Percentiles rank a stretch among this genome's conserved stretches.
Evolutionary conservation across 441 rosid genomes (phyloP).

Genomic region (Pelargonium australe): DNA sequence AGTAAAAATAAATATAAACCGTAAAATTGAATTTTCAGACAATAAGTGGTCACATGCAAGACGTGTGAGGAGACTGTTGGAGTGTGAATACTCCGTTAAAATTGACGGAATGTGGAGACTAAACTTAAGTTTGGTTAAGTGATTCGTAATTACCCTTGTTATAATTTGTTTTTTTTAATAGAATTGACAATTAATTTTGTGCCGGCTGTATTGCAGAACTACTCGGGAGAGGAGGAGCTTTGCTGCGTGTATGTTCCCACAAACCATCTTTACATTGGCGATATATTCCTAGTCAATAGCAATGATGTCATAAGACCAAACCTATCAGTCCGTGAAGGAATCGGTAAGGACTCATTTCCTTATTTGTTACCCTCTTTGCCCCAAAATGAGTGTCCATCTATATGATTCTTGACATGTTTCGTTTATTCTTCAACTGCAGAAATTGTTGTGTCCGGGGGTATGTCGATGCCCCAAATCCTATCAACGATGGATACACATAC

Average conservation of each 20-base stretch:
- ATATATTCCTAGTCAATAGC: slow-evolving; percentile 70
- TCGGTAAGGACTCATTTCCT: slow-evolving; percentile 47
- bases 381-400: neutral
- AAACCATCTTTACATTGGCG: slow-evolving; percentile 31
- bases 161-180: too few species aligned
- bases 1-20: too few species aligned
- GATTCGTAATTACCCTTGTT: too few species aligned
- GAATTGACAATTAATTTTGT: too few species aligned
- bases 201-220: too few species aligned
- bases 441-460: slow-evolving; percentile 91
- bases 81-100: too few species aligned
- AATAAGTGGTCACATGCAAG: too few species aligned
- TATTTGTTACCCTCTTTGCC: neutral
- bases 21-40: too few species aligned
- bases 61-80: too few species aligned
- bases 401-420: neutral
- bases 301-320: slow-evolving; percentile 91
- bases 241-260: slow-evolving; percentile 96
- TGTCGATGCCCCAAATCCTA: slow-evolving; percentile 95
- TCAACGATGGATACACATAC: slow-evolving; percentile 47
- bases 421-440: slow-evolving; percentile 45
- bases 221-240: slow-evolving; percentile 84
- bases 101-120: too few species aligned
- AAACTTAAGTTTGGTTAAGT: too few species aligned
- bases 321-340: slow-evolving; percentile 94